Percentiles rank a stretch among this genome's conserved stretches.
Evolutionary conservation across 1,284 basidiomycete genomes (phyloP).

Genomic region (Polyporus tsugae): DNA sequence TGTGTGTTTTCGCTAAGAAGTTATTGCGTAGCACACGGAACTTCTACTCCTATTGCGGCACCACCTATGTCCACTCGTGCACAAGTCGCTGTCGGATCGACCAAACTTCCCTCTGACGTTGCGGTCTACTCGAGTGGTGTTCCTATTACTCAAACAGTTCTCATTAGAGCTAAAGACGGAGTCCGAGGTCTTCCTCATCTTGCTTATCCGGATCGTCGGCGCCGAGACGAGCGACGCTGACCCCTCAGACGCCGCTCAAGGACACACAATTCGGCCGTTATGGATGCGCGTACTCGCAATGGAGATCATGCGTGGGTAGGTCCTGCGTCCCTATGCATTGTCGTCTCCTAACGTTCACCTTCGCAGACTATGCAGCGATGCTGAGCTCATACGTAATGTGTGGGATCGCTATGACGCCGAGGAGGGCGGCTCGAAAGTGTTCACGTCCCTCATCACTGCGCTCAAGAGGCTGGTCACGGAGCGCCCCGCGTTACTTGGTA

Average conservation of each 20-base stretch:
- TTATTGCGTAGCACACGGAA: slow-evolving; percentile 71
- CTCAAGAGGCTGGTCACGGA: slow-evolving; percentile 88
- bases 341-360: slow-evolving; percentile 13
- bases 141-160: slow-evolving; percentile 93
- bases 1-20: too few species aligned
- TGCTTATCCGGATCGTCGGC: slow-evolving; percentile 81
- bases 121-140: slow-evolving; percentile 92
- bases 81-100: slow-evolving; percentile 85
- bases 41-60: slow-evolving; percentile 86
- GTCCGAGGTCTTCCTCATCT: slow-evolving; percentile 84
- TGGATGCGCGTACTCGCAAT: slow-evolving; percentile 93
- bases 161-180: slow-evolving; percentile 82
- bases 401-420: slow-evolving; percentile 86
- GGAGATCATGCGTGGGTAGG: slow-evolving; percentile 89
- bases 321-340: slow-evolving; percentile 10
- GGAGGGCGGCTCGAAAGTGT: slow-evolving; percentile 71
- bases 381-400: slow-evolving; percentile 80
- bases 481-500: slow-evolving; percentile 85
- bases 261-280: slow-evolving; percentile 58
- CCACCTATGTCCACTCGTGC: slow-evolving; percentile 90
- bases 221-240: slow-evolving; percentile 59
- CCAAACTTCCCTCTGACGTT: slow-evolving; percentile 90
- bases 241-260: slow-evolving; percentile 36
- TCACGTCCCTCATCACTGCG: slow-evolving; percentile 81
- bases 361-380: slow-evolving; percentile 80